phyloP scores from a whole-genome alignment of 2,329 filamentous ascomycete genomes.

The Aspergillus quadrilineatus region DNA sequence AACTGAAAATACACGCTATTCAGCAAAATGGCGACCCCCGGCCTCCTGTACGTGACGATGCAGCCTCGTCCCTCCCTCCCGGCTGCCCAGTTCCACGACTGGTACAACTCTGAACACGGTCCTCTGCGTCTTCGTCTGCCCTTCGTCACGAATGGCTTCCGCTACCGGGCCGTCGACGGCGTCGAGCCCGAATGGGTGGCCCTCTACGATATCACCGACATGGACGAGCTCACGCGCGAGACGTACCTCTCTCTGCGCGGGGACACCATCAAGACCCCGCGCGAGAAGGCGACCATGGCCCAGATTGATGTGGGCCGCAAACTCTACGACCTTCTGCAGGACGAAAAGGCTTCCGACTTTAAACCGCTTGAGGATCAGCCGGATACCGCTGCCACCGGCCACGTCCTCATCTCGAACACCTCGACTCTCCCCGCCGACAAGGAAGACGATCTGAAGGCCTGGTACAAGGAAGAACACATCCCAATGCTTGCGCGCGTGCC shows the following conservation, averaged over 20 bases:
- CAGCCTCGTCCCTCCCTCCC: slow-evolving; percentile 68
- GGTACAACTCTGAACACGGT: slow-evolving; percentile 93
- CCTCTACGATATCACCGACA: slow-evolving; percentile 76
- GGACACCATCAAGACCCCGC: slow-evolving; percentile 54
- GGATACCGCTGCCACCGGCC: slow-evolving; percentile 59
- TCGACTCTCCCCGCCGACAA: slow-evolving; percentile 58
- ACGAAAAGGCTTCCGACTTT: slow-evolving; percentile 58
- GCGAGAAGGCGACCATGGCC: slow-evolving; percentile 62
- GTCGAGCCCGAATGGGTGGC: slow-evolving; percentile 70
- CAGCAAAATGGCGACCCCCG: slow-evolving; percentile 49
- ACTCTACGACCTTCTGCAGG: slow-evolving; percentile 67
- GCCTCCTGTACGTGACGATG: slow-evolving; percentile 84
- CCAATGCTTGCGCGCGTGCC: slow-evolving; percentile 69
- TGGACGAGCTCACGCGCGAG: slow-evolving; percentile 64
- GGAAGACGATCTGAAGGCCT: slow-evolving; percentile 61
- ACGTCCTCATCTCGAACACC: slow-evolving; percentile 63
- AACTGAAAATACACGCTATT: not conserved
- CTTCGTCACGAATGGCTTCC: slow-evolving; percentile 73
- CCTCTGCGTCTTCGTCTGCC: slow-evolving; percentile 74
- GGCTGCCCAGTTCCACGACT: slow-evolving; percentile 75
- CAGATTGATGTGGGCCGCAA: slow-evolving; percentile 67
- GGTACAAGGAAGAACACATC: slow-evolving; percentile 75
- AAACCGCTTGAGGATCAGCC: slow-evolving; percentile 59
- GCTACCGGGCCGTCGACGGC: slow-evolving; percentile 68
- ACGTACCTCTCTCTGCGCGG: slow-evolving; percentile 60